Percentiles rank a stretch among this genome's conserved stretches.
phyloP scores from a whole-genome alignment of 2,329 filamentous ascomycete genomes.

The Arachnomyces sp. region DNA sequence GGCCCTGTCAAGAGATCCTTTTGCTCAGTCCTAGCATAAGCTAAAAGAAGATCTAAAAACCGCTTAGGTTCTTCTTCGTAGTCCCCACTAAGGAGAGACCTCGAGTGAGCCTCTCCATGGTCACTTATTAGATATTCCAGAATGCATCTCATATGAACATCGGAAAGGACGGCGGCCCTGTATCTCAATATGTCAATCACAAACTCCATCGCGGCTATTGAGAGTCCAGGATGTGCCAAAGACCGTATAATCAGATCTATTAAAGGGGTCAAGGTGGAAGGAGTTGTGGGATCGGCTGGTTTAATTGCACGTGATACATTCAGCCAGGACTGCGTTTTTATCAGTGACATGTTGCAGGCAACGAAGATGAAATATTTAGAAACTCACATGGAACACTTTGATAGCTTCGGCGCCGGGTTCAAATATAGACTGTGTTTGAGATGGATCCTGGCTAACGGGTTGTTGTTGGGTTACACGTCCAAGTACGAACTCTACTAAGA shows the following conservation, averaged over 20 bases:
- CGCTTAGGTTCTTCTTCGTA: slow-evolving; percentile 32
- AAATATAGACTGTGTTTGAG: slow-evolving; percentile 8
- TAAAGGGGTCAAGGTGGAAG: slow-evolving; percentile 13
- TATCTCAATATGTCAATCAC: slow-evolving; percentile 27
- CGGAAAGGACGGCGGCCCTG: slow-evolving; percentile 20
- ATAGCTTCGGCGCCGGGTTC: slow-evolving; percentile 27
- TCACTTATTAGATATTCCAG: slow-evolving; percentile 28
- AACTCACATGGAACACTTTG: slow-evolving; percentile 29
- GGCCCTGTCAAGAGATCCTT: slow-evolving; percentile 21
- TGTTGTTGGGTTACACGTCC: slow-evolving; percentile 22
- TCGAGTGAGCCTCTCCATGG: slow-evolving; percentile 25
- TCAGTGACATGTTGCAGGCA: not conserved
- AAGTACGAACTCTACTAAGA: slow-evolving; percentile 29
- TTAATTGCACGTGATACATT: slow-evolving; percentile 22
- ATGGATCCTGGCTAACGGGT: slow-evolving; percentile 13
- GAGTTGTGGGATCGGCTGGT: slow-evolving; percentile 14
- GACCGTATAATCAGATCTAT: slow-evolving; percentile 20
- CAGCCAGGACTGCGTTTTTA: slow-evolving; percentile 25
- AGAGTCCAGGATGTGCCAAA: slow-evolving; percentile 20
- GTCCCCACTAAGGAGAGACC: slow-evolving; percentile 27
- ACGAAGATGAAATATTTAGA: too few species aligned
- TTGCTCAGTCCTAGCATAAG: slow-evolving; percentile 26
- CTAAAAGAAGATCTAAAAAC: slow-evolving; percentile 34
- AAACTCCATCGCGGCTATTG: slow-evolving; percentile 25
- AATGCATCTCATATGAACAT: slow-evolving; percentile 20